Conservation (phyloP, 805 yeast genomes). For the Teunomyces funiuensis region DNA sequence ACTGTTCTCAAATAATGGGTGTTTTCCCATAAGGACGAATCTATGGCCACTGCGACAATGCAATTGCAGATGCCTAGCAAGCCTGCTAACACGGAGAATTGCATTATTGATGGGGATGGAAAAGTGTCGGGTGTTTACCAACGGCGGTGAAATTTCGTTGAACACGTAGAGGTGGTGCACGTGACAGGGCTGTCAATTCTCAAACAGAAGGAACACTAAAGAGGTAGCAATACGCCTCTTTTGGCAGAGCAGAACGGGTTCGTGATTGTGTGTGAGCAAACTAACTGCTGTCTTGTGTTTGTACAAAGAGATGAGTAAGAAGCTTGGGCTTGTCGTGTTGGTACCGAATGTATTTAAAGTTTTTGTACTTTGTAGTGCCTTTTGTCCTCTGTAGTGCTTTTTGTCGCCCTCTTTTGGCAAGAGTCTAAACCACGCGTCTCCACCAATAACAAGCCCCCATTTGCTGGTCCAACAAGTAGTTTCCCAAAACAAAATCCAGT, state of each 20-base stretch:
- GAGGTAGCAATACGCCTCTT: no score
- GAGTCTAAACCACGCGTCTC: background rate
- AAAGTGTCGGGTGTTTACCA: background rate
- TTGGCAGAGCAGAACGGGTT: no score
- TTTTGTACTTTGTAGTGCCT: background rate
- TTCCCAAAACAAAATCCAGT: no score
- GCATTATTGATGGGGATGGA: constrained; percentile 1
- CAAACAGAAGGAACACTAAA: background rate
- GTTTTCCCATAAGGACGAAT: constrained; percentile 52
- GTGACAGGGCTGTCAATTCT: background rate
- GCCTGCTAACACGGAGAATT: constrained; percentile 6
- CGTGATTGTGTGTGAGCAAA: no score
- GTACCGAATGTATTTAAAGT: no score
- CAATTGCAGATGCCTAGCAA: constrained; percentile 5
- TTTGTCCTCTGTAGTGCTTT: background rate
- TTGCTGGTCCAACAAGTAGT: no score
- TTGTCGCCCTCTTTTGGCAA: background rate
- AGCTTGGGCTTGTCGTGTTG: no score
- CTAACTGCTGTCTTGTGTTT: no score
- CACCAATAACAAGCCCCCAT: background rate
- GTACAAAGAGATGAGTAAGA: no score
- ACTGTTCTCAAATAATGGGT: constrained; percentile 51
- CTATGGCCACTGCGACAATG: constrained; percentile 3
- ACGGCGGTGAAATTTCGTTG: background rate
- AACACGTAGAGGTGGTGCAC: background rate